Evolutionary conservation across 179 eudicot genomes (phyloP).

Genomic region (Spergularia azorica): DNA sequence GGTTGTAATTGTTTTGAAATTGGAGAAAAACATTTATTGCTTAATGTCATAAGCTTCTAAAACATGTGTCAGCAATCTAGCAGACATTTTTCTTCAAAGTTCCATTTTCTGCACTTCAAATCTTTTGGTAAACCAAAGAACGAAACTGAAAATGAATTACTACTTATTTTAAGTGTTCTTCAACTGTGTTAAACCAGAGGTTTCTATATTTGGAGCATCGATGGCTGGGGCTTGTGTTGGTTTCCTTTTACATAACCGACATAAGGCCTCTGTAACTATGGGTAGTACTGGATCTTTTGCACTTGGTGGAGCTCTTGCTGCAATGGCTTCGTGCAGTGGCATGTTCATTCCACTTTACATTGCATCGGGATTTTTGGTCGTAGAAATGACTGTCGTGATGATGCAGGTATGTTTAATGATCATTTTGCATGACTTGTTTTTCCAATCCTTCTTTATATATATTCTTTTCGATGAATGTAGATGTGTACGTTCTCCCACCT

Average conservation of each 20-base stretch:
- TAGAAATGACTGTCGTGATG: slow-evolving; percentile 60
- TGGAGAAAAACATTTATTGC: not conserved
- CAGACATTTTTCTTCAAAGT: no score
- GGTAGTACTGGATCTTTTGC: slow-evolving; percentile 91
- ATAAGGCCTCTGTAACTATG: slow-evolving; percentile 86
- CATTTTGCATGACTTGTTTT: not conserved
- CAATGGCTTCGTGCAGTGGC: slow-evolving; percentile 95
- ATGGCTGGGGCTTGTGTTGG: slow-evolving; percentile 99
- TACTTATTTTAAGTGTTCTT: not conserved
- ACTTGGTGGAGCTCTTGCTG: slow-evolving; percentile 92
- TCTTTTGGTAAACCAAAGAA: not conserved
- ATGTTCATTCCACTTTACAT: slow-evolving; percentile 86
- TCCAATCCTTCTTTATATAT: not conserved
- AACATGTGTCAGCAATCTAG: not conserved
- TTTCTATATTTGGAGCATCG: slow-evolving; percentile 86
- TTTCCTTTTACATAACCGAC: slow-evolving; percentile 78
- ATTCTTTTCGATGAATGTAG: not conserved
- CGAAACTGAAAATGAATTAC: not conserved
- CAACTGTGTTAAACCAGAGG: slow-evolving; percentile 40
- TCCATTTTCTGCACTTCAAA: not conserved
- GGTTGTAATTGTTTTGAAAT: not conserved
- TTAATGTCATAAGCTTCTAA: no score
- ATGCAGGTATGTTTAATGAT: slow-evolving; percentile 52
- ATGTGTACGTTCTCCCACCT: not conserved
- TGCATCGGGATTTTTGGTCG: slow-evolving; percentile 70